Evolutionary conservation across 1,139 yeast species (phyloP).

Genomic region (Pichia sp.): DNA sequence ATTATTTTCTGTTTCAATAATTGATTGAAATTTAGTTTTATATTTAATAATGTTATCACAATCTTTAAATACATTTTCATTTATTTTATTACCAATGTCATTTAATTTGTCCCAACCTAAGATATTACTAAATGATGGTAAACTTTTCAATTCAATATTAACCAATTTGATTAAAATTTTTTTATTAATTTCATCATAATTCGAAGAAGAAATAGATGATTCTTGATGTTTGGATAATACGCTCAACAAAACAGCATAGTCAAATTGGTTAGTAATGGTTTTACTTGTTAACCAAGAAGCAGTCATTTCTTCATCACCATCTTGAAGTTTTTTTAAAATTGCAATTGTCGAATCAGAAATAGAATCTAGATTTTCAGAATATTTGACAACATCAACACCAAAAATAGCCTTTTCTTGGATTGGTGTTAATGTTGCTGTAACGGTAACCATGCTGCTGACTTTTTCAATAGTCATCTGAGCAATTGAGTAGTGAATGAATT

Average conservation of each 20-base stretch:
- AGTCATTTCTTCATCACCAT: slow-evolving; percentile 1
- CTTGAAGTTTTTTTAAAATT: slow-evolving; percentile 2
- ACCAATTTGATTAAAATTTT: slow-evolving; percentile 14
- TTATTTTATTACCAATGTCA: not conserved
- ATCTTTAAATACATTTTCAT: not conserved
- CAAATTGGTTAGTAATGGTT: slow-evolving; percentile 6
- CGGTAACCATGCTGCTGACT: no score
- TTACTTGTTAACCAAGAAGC: slow-evolving; percentile 1
- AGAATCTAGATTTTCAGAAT: not conserved
- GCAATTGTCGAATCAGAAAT: slow-evolving; percentile 10
- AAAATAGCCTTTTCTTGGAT: slow-evolving; percentile 15
- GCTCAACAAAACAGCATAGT: slow-evolving; percentile 4
- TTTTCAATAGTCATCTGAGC: no score
- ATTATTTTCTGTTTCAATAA: not conserved
- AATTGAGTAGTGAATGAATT: no score
- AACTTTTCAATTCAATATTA: slow-evolving; percentile 6
- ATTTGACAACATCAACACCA: slow-evolving; percentile 8
- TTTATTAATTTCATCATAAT: not conserved
- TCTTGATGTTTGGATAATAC: slow-evolving; percentile 4
- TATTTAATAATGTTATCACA: not conserved
- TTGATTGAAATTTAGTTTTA: slow-evolving; percentile 16
- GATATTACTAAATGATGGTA: not conserved
- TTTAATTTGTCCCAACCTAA: slow-evolving; percentile 7
- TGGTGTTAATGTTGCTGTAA: slow-evolving; percentile 9
- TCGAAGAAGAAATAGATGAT: no score